Percentiles rank a stretch among this genome's conserved stretches.
Conservation (phyloP, 257 asterid species). For the Cynanchum wilfordii region DNA sequence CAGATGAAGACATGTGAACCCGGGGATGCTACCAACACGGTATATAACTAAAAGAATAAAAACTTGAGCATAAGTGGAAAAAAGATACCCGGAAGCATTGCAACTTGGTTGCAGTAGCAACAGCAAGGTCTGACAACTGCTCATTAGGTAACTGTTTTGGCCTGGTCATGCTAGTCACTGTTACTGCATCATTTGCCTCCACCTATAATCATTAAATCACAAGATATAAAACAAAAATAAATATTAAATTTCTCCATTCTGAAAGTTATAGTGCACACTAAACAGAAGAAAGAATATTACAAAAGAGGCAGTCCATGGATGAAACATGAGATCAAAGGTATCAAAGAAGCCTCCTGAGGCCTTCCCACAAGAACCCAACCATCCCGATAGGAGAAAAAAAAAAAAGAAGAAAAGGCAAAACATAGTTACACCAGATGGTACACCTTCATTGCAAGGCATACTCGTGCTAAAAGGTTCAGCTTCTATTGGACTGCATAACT, state of each 20-base stretch:
- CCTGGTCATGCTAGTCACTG: constrained; percentile 95
- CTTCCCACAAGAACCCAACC: too few relatives aligned
- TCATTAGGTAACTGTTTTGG: constrained; percentile 88
- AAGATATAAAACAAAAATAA: constrained; percentile 3
- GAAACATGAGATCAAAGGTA: neutral
- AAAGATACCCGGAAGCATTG: constrained; percentile 81
- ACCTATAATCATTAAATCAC: constrained; percentile 45
- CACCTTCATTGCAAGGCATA: neutral
- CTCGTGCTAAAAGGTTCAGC: neutral
- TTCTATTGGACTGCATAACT: neutral
- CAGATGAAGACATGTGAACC: neutral
- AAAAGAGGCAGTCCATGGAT: neutral
- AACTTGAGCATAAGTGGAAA: constrained; percentile 1
- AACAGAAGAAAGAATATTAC: neutral
- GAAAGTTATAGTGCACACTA: neutral
- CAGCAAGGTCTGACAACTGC: constrained; percentile 86
- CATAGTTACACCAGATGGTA: neutral
- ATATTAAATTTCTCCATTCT: neutral
- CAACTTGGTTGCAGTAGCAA: constrained; percentile 86
- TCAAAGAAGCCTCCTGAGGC: neutral
- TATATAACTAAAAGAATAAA: neutral
- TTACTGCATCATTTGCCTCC: constrained; percentile 90
- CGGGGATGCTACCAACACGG: neutral
- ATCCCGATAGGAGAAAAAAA: neutral
- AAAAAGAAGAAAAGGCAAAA: too few relatives aligned